Percentiles rank a stretch among this genome's conserved stretches.
phyloP scores from a whole-genome alignment of 1,284 basidiomycete genomes.

The Tilletia indica region DNA sequence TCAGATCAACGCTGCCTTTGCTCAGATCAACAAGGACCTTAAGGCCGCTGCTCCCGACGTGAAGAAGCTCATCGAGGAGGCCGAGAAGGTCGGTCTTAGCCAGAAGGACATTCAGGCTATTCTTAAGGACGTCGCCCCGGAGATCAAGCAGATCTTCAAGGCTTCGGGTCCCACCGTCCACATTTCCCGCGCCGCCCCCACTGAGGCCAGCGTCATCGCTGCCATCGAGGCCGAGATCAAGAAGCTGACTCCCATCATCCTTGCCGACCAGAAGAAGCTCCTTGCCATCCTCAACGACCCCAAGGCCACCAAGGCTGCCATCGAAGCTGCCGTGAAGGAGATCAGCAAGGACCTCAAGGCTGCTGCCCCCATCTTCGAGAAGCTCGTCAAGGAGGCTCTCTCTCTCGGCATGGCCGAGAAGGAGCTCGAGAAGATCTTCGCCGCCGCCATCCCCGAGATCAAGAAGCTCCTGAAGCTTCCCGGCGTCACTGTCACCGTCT shows the following conservation, averaged over 20 bases:
- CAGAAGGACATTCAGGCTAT: not conserved
- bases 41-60: not conserved
- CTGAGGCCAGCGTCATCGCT: not conserved
- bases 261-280: not conserved
- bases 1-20: not conserved
- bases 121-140: conserved; percentile 6
- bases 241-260: conserved; percentile 15
- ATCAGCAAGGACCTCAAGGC: not conserved
- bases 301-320: not conserved
- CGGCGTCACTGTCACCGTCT: not conserved
- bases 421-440: not conserved
- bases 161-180: not conserved
- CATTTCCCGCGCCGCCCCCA: not conserved
- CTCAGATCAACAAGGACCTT: conserved; percentile 1
- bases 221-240: conserved; percentile 8
- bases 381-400: conserved; percentile 5
- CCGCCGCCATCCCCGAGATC: not conserved
- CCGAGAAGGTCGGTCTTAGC: conserved; percentile 3
- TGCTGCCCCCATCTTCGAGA: not conserved
- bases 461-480: conserved; percentile 6
- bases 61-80: conserved; percentile 9
- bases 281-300: not conserved
- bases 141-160: conserved; percentile 16
- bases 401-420: not conserved
- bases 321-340: not conserved